Percentiles rank a stretch among this genome's conserved stretches.
These are phyloP conservation scores for Ambrosia artemisiifolia DNA, from an alignment of 129 eudicot species.

Conservation along the genomic window DNA sequence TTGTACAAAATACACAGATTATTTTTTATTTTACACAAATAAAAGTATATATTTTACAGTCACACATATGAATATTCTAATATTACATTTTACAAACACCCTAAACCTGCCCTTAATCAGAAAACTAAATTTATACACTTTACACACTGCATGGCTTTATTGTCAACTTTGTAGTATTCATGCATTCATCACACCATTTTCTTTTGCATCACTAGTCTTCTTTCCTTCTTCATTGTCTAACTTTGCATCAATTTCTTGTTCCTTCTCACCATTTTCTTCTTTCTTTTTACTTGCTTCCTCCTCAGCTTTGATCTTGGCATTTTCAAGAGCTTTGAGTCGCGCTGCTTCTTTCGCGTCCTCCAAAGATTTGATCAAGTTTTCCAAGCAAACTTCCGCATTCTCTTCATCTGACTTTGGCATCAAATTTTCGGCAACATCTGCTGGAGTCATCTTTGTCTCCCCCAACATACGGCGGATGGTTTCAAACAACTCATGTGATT, in stretches of 20 bases:
- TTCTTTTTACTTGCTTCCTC: slow-evolving; percentile 19
- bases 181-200: not conserved
- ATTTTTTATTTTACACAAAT: too few species aligned
- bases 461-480: slow-evolving; percentile 20
- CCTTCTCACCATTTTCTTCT: slow-evolving; percentile 11
- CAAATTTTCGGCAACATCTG: slow-evolving; percentile 58
- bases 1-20: too few species aligned
- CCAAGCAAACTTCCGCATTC: slow-evolving; percentile 34
- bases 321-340: slow-evolving; percentile 38
- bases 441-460: slow-evolving; percentile 54
- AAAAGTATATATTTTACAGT: too few species aligned
- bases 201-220: not conserved
- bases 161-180: not conserved
- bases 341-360: slow-evolving; percentile 42
- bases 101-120: not conserved
- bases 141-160: not conserved
- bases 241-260: not conserved
- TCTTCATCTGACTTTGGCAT: slow-evolving; percentile 48
- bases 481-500: slow-evolving; percentile 36
- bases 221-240: not conserved
- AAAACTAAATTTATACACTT: not conserved
- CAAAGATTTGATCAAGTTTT: slow-evolving; percentile 37
- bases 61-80: not conserved
- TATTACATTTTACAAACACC: not conserved
- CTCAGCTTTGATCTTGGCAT: slow-evolving; percentile 26